Conservation (phyloP, 805 yeast genomes). For the Torulaspora delbrueckii region DNA sequence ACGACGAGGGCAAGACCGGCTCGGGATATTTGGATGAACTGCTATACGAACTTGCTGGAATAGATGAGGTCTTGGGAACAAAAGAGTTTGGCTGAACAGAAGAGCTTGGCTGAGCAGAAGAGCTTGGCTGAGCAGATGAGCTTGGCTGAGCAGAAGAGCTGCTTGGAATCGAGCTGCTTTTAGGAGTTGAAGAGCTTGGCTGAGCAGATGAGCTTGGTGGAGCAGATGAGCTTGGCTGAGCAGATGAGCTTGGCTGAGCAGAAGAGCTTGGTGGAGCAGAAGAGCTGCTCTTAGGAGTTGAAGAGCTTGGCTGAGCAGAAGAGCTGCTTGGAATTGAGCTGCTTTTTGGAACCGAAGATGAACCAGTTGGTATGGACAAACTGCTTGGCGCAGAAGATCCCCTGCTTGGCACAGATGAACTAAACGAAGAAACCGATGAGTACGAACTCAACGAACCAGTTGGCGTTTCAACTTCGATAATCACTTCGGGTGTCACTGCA, state of each 20-base stretch:
- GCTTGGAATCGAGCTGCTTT: too few species aligned
- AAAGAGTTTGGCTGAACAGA: neutral
- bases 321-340: too few species aligned
- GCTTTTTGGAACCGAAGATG: too few species aligned
- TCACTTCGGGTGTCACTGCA: neutral
- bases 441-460: neutral
- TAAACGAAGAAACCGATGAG: neutral
- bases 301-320: too few species aligned
- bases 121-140: neutral
- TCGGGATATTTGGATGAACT: neutral
- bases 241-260: neutral
- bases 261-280: neutral
- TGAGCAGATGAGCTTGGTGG: neutral
- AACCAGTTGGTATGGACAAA: too few species aligned
- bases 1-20: neutral
- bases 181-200: neutral
- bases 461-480: slow-evolving; percentile 9
- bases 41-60: neutral
- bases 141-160: neutral
- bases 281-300: neutral
- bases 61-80: neutral
- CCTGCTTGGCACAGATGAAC: neutral
- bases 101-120: neutral
- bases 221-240: neutral
- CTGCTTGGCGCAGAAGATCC: neutral